Conservation (phyloP, 306 rosid species). For the Leucaena leucocephala region DNA sequence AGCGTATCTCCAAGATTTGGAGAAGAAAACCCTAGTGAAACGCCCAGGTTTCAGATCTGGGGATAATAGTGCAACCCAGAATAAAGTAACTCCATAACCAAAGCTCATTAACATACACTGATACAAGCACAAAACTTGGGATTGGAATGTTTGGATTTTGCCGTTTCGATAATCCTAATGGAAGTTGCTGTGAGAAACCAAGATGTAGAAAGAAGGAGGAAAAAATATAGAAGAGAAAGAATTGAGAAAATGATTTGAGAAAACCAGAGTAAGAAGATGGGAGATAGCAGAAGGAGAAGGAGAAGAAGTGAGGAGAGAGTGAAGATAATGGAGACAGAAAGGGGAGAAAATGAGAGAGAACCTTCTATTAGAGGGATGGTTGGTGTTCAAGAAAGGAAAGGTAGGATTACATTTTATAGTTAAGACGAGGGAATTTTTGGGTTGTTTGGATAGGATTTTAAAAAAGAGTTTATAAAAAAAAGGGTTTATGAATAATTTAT, state of each 20-base stretch:
- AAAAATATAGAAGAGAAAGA: neutral
- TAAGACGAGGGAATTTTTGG: neutral
- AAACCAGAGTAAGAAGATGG: neutral
- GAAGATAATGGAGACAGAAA: neutral
- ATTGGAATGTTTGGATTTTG: slow-evolving; percentile 21
- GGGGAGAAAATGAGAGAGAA: neutral
- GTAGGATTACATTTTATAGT: slow-evolving; percentile 36
- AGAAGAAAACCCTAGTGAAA: slow-evolving; percentile 38
- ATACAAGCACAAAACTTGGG: neutral
- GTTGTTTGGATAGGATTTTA: too few relatives aligned
- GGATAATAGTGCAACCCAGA: neutral
- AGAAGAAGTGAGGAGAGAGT: neutral
- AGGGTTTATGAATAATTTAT: too few relatives aligned
- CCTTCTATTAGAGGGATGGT: slow-evolving; percentile 34
- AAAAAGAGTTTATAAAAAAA: too few relatives aligned
- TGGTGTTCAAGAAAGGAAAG: slow-evolving; percentile 37
- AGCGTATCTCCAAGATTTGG: neutral
- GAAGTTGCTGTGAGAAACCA: slow-evolving; percentile 8
- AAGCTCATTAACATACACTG: neutral
- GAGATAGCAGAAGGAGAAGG: neutral
- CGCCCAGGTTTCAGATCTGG: slow-evolving; percentile 39
- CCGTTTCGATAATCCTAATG: neutral
- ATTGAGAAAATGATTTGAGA: neutral
- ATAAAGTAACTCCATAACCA: neutral
- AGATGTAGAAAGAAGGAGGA: neutral